Base-by-base conservation (phyloP, 768 basidiomycete species). In the Crepidotus variabilis region DNA sequence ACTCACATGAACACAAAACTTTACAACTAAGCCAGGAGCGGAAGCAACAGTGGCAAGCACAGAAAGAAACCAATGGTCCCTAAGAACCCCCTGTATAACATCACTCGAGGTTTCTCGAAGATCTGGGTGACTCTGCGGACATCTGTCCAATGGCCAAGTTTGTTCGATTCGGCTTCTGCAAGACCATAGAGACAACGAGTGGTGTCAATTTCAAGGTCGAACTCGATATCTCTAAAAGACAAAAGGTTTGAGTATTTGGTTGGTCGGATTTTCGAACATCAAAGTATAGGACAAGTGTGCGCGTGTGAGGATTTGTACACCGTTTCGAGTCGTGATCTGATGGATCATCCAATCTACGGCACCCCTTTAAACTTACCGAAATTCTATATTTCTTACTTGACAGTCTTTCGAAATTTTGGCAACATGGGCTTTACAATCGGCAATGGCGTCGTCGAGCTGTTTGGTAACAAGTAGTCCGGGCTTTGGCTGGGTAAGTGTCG, bases 31-130 rank as follows among this genome's bases (percentile, higher is more conserved):
- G 0, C 77, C 79, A 7, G 74, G 69, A 0, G 74, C 69, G 2
- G 79, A 78, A 5, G 80, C 72, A 35, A 81, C 73, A 2, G 78
- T 80, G 2, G 81, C 75, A 11, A 84, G 63, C 1, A 80, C 82
- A 6, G 76, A 77, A 7, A 85, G 61, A 64, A 85, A 81, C 80
- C 80, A 84, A 61, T 81, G 83, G 59, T 85, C 78, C 0, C 77
- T 79, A 16, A 83, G 62, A 7, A 63, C 61, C n/a, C 83, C 82
- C 67, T 83, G 82, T 6, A 78, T 70, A 34, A 83, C 76, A 60
- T 83, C 82, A 52, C 74, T 76, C 5, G 75, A 75, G 49, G 72
- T 1, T 78, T 72, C 13, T 79, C 74, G 58, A 83, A 83, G 8
- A 84, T 83, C 60, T 85, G 78, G 13, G 65, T 81, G 65, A 71